These are phyloP conservation scores for Hanseniaspora sp. DNA, from an alignment of 1,139 yeast genomes.

Conservation along the genomic window DNA sequence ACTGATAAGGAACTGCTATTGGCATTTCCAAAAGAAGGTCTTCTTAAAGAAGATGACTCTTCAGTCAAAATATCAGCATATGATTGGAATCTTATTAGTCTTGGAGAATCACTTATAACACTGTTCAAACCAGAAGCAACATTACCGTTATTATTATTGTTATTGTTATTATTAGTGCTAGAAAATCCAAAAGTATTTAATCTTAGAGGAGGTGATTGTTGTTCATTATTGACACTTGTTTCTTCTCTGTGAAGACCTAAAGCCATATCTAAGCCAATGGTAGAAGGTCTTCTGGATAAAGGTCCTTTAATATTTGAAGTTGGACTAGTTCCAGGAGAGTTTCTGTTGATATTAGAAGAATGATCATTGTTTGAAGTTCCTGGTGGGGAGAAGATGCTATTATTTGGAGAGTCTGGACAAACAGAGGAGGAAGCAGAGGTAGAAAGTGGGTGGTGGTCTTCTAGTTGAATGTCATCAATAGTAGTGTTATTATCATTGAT, in stretches of 20 bases:
- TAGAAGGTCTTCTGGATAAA: constrained; percentile 53
- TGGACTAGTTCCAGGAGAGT: constrained; percentile 8
- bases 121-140: background rate
- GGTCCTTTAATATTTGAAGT: constrained; percentile 22
- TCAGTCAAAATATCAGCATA: constrained; percentile 67
- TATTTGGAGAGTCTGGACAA: constrained; percentile 6
- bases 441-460: constrained; percentile 2
- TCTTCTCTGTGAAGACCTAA: constrained; percentile 22
- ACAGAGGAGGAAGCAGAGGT: background rate
- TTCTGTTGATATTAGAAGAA: background rate
- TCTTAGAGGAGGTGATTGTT: constrained; percentile 14
- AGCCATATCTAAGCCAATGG: constrained; percentile 50
- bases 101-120: constrained; percentile 12
- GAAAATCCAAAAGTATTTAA: constrained; percentile 17
- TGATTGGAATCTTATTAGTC: constrained; percentile 52
- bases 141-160: background rate
- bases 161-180: background rate
- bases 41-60: constrained; percentile 40
- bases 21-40: constrained; percentile 38
- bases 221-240: background rate
- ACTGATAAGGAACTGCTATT: background rate
- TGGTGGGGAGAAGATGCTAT: constrained; percentile 1
- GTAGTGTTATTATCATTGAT: constrained; percentile 47
- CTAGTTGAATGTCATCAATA: constrained; percentile 58
- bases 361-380: background rate